Conservation (phyloP, 805 yeast species). For the Cyberlindnera subsufficiens region DNA sequence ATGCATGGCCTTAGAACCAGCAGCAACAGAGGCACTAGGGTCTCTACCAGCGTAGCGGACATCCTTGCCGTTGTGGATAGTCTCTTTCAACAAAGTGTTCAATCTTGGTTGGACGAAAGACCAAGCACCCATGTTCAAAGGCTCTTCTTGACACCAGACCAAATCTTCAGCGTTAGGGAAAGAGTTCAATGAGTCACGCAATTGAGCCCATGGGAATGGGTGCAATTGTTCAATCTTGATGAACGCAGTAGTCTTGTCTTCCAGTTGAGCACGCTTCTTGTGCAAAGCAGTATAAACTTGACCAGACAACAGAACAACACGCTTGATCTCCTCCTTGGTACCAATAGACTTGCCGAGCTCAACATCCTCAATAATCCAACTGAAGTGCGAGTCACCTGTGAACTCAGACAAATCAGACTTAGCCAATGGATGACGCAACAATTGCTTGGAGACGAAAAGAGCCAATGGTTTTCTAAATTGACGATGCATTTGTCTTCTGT, state of each 20-base stretch:
- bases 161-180: slow-evolving; percentile 83
- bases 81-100: slow-evolving; percentile 66
- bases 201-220: slow-evolving; percentile 97
- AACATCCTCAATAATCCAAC: slow-evolving; percentile 91
- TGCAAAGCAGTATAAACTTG: slow-evolving; percentile 92
- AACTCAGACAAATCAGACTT: slow-evolving; percentile 79
- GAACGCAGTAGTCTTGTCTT: slow-evolving; percentile 80
- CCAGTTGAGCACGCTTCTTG: slow-evolving; percentile 78
- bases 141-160: slow-evolving; percentile 98
- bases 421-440: slow-evolving; percentile 97
- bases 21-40: slow-evolving; percentile 97
- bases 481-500: slow-evolving; percentile 99
- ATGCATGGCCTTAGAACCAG: slow-evolving; percentile 91
- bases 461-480: slow-evolving; percentile 93
- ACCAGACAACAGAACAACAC: slow-evolving; percentile 80
- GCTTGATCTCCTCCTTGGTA: slow-evolving; percentile 78
- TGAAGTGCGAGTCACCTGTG: slow-evolving; percentile 87
- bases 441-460: slow-evolving; percentile 84
- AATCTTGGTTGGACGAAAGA: slow-evolving; percentile 79
- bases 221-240: slow-evolving; percentile 90
- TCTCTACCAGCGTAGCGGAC: slow-evolving; percentile 94
- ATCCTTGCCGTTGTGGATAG: slow-evolving; percentile 51
- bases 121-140: slow-evolving; percentile 94
- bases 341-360: slow-evolving; percentile 77
- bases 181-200: slow-evolving; percentile 73